Percentiles rank a stretch among this genome's conserved stretches.
These are phyloP conservation scores for Kalmanozyma brasiliensis DNA, from an alignment of 1,284 basidiomycete genomes.

Conservation along the genomic window DNA sequence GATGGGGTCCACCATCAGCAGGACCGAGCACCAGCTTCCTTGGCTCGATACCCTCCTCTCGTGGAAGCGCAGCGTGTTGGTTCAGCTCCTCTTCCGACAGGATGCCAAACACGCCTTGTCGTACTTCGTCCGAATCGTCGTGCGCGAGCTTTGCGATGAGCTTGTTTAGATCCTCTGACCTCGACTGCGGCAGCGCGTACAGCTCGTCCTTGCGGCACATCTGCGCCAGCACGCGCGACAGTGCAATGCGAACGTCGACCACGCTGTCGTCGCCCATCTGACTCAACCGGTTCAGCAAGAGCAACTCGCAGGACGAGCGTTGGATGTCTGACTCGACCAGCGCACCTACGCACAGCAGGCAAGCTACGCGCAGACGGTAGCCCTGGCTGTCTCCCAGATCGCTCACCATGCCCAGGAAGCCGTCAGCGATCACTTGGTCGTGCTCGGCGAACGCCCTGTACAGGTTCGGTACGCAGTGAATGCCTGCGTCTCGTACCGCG, in stretches of 20 bases:
- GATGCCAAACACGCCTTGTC: conserved; percentile 40
- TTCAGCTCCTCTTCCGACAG: conserved; percentile 34
- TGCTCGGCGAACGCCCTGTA: conserved; percentile 56
- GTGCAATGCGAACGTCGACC: conserved; percentile 85
- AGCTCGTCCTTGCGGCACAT: conserved; percentile 68
- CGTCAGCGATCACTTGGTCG: conserved; percentile 56
- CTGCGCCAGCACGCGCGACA: conserved; percentile 77
- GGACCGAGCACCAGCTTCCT: conserved; percentile 61
- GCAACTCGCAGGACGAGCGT: conserved; percentile 71
- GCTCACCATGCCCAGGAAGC: conserved; percentile 64
- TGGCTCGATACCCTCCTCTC: conserved; percentile 5
- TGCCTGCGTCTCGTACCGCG: conserved; percentile 82
- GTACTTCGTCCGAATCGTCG: conserved; percentile 59
- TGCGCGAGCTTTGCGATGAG: conserved; percentile 52
- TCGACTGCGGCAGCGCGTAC: conserved; percentile 58
- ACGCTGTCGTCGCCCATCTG: conserved; percentile 77
- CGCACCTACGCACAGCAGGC: conserved; percentile 53
- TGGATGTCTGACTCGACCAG: conserved; percentile 55
- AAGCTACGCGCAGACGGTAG: conserved; percentile 63
- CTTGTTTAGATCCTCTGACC: conserved; percentile 42
- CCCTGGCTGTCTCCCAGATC: conserved; percentile 57
- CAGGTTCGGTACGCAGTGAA: conserved; percentile 71
- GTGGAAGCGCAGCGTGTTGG: conserved; percentile 1
- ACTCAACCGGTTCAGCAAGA: conserved; percentile 74
- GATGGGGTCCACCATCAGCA: conserved; percentile 53